Evolutionary conservation across 2,329 filamentous ascomycete genomes (phyloP), one percentile per base, ranked within the genome.

Genomic region (Diaporthe vaccinii): DNA sequence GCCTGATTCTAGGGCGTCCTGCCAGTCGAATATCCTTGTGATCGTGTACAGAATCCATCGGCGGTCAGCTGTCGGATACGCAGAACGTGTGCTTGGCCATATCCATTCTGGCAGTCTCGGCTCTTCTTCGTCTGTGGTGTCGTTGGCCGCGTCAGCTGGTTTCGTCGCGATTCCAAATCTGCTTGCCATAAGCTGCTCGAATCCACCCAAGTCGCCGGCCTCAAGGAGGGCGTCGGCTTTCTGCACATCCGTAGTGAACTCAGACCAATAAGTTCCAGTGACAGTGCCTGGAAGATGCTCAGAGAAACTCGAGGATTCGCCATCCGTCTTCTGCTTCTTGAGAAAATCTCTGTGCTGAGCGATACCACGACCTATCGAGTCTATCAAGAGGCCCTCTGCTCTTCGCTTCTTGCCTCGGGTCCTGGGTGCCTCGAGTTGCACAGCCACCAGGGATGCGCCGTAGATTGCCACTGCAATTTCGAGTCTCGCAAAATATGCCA

Each of bases 291-390:
- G 88, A 10, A 87, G 77, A 67, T 83, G 83, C 39, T 83, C 83
- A 0, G 77, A 87, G 73, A 85, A 85, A 46, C 82, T 78, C 0
- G 82, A 83, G 6, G 79, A n/a, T 31, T 77, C 74, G 28, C 31
- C 49, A 10, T 55, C 74, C 7, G 76, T 61, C n/a, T 57, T 76
- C 17, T 55, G 75, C 62, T 80, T 83, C 76, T 85, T 85, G 8
- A 80, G 71, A n/a, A 61, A 2, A 25, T 84, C 78, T 77, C 85
- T 84, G 5, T 84, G 79, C 15, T 84, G 82, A 1, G 86, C 79
- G 7, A 90, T 84, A 3, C 93, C 93, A 76, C 92, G 92, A 2
- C 93, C 93, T 72, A 96, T 90, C 0, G 93, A 93, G 80, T 96
- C 93, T 46, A 94, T 93, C 36, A 96, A 84, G 10, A 94, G 86